Percentiles rank a stretch among this genome's conserved stretches.
Conservation (phyloP, 768 basidiomycete species). For the Panus rudis region DNA sequence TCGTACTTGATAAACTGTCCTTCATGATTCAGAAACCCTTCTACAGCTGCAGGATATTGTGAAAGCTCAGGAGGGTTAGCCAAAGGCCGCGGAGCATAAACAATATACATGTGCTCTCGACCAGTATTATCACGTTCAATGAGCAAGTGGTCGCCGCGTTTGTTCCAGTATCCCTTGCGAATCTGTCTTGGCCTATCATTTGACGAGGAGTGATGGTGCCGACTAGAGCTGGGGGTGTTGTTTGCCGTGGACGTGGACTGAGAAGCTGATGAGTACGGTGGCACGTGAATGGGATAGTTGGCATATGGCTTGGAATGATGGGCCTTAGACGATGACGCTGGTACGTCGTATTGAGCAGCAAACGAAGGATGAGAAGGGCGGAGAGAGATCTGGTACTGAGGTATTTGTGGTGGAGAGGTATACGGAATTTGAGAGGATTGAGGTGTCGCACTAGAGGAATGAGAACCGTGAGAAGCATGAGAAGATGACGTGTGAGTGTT, state of each 20-base stretch:
- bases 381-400: no score
- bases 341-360: no score
- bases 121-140: constrained; percentile 3
- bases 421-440: no score
- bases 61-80: constrained; percentile 57
- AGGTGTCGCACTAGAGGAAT: no score
- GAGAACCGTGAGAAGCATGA: background rate
- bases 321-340: no score
- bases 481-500: background rate
- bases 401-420: no score
- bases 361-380: no score
- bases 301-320: no score
- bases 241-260: constrained; percentile 13
- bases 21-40: constrained; percentile 51
- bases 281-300: no score
- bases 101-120: constrained; percentile 46
- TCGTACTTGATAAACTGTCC: constrained; percentile 37
- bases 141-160: constrained; percentile 61
- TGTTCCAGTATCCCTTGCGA: constrained; percentile 65
- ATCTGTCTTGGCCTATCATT: constrained; percentile 23
- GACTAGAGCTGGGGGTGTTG: constrained; percentile 22
- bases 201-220: no score
- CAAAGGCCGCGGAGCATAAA: constrained; percentile 52
- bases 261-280: constrained; percentile 8
- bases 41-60: constrained; percentile 47